Base-by-base conservation (phyloP, 2,329 filamentous ascomycete genomes). In the Bisporella sp. region DNA sequence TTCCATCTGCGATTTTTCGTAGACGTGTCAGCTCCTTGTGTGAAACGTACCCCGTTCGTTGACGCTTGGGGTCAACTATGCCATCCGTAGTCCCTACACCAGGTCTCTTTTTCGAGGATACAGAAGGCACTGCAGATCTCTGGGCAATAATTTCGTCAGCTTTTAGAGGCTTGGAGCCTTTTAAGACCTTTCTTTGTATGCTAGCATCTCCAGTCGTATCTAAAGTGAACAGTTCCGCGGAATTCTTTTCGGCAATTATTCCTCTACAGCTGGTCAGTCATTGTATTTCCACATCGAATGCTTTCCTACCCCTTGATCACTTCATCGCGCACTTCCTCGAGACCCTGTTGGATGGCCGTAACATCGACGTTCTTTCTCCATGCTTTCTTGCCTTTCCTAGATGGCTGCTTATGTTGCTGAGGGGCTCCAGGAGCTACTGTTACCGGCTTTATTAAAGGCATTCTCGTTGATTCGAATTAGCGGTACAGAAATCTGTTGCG, bases 331-430 rank as follows among this genome's bases (percentile, higher is more conserved):
- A 95, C 74, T 63, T 87, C 78, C 56, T 90, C 85, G 33, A 99
- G 79, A 54, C 93, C 93, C 48, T 85, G 73, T 62, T 92, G 79
- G 30, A 99, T 81, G 55, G 95, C 85, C 31, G 88, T 85, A 55
- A 97, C 81, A 70, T 99, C 89, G 69, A 99, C 89, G 72, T 99
- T 96, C 70, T 97, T 99, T 65, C 93, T 81, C 93, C 93, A 99
- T 32, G 93, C 92, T 73, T 95, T 97, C 72, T 97, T 97, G 62
- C 95, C 93, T 69, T 99, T 99, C 66, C 93, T 80, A 5, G 92
- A 97, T 30, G 90, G 82, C 69, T 99, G 93, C 57, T 81, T 90
- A 71, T 85, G 83, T 59, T 95, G 89, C 56, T 84, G 82, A 8
- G 90, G 91, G 13, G 88, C 85, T 35, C 76, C 70, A 9, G 71